phyloP scores from a whole-genome alignment of 2,329 filamentous ascomycete genomes.

The Aspergillus fructus region DNA sequence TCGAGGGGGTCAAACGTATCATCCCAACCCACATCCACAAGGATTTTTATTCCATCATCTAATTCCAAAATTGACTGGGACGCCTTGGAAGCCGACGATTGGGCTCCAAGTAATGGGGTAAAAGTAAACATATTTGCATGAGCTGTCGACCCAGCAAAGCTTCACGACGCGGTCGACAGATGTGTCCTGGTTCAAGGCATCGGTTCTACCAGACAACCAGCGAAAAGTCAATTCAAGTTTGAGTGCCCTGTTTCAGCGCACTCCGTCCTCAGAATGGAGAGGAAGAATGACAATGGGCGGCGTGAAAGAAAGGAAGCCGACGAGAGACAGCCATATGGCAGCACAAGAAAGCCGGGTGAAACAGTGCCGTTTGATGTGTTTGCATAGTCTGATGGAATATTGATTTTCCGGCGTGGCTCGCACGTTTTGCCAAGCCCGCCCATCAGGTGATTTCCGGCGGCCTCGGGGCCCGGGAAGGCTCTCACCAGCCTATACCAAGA shows the following conservation, averaged over 20 bases:
- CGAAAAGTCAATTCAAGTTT: background rate
- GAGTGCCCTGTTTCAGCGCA: background rate
- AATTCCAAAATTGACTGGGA: conserved; percentile 96
- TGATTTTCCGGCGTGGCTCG: background rate
- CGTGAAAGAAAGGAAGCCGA: background rate
- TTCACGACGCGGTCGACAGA: conserved; percentile 10
- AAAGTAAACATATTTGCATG: conserved; percentile 81
- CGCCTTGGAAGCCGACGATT: conserved; percentile 73
- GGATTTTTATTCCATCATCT: conserved; percentile 91
- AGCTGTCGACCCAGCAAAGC: conserved; percentile 12
- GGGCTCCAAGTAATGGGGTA: conserved; percentile 85
- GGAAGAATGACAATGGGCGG: background rate
- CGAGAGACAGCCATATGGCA: background rate
- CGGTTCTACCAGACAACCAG: background rate
- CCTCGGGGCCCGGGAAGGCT: background rate
- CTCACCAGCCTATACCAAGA: background rate
- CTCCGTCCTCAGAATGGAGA: background rate
- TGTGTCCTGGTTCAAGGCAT: conserved; percentile 13
- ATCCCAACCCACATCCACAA: conserved; percentile 96
- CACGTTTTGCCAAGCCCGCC: background rate
- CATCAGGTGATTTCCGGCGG: background rate
- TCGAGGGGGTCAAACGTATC: conserved; percentile 80
- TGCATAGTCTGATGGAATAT: background rate
- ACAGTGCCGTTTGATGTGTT: background rate
- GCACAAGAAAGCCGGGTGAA: background rate